Evolutionary conservation across 2,329 filamentous ascomycete genomes (phyloP).

Genomic region (Chaetomium sp.): DNA sequence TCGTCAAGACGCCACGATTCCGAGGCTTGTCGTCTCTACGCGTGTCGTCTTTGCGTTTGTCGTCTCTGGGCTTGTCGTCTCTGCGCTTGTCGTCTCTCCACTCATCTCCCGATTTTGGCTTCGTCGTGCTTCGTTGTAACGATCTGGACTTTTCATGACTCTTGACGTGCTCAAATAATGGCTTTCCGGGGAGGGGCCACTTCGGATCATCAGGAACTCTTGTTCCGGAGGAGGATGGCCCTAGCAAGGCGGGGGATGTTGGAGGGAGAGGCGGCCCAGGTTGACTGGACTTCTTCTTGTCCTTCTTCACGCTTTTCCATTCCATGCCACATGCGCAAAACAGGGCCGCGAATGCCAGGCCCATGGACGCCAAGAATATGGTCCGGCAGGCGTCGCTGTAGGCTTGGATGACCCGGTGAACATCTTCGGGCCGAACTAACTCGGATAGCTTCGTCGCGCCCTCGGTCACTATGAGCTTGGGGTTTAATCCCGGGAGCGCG

Average conservation of each 20-base stretch:
- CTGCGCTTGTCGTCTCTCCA: not conserved
- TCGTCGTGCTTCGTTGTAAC: not conserved
- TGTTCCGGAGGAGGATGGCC: not conserved
- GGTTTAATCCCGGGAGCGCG: conserved; percentile 48
- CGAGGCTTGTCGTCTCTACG: not conserved
- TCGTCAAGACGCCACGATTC: conserved; percentile 5
- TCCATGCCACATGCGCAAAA: conserved; percentile 62
- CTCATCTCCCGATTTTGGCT: not conserved
- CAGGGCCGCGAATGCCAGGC: conserved; percentile 56
- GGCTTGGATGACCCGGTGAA: conserved; percentile 58
- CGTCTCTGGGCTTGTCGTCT: not conserved
- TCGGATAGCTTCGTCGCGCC: conserved; percentile 63
- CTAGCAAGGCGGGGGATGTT: not conserved
- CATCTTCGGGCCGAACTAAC: conserved; percentile 52
- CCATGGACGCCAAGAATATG: conserved; percentile 65
- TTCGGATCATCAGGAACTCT: not conserved
- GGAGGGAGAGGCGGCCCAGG: not conserved
- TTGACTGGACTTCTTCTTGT: conserved; percentile 26
- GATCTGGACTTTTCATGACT: not conserved
- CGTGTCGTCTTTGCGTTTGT: not conserved
- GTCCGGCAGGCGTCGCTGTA: conserved; percentile 67
- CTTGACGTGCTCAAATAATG: conserved; percentile 15
- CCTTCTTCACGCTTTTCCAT: conserved; percentile 69
- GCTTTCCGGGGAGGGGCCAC: conserved; percentile 3
- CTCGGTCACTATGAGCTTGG: conserved; percentile 47